These are phyloP conservation scores for Kuraishia hungarica DNA, from an alignment of 805 yeast genomes.

Conservation along the genomic window DNA sequence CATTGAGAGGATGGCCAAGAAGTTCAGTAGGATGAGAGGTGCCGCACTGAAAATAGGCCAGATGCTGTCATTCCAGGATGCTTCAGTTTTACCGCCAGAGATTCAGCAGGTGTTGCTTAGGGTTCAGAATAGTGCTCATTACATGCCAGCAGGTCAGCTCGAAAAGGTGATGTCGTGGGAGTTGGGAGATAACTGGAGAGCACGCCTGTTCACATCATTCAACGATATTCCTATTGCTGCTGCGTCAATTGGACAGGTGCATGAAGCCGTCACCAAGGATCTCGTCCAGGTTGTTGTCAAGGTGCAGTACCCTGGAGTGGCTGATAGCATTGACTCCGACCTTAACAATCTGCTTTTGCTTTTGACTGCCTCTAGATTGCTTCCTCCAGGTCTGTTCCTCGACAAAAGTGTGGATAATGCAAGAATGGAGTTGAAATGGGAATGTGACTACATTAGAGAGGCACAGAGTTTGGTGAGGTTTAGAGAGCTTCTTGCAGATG, in stretches of 20 bases:
- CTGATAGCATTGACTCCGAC: slow-evolving; percentile 87
- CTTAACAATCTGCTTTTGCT: slow-evolving; percentile 76
- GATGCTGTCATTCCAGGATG: slow-evolving; percentile 90
- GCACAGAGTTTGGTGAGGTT: slow-evolving; percentile 69
- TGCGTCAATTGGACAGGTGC: slow-evolving; percentile 97
- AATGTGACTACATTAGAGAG: slow-evolving; percentile 91
- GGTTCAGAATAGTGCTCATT: slow-evolving; percentile 92
- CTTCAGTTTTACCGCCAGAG: slow-evolving; percentile 74
- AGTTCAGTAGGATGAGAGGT: slow-evolving; percentile 94
- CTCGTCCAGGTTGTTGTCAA: slow-evolving; percentile 82
- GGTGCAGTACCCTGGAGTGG: slow-evolving; percentile 97
- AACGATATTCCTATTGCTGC: slow-evolving; percentile 93
- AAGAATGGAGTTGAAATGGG: slow-evolving; percentile 91
- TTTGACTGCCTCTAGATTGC: slow-evolving; percentile 74
- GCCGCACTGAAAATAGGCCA: slow-evolving; percentile 98
- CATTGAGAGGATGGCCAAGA: slow-evolving; percentile 80
- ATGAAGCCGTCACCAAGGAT: slow-evolving; percentile 62
- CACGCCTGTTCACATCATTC: slow-evolving; percentile 56
- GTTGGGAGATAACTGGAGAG: slow-evolving; percentile 75
- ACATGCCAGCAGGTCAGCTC: slow-evolving; percentile 91
- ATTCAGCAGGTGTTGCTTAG: slow-evolving; percentile 71
- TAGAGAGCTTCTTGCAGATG: slow-evolving; percentile 48
- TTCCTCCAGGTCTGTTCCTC: slow-evolving; percentile 87
- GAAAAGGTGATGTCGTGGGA: slow-evolving; percentile 65
- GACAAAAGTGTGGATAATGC: slow-evolving; percentile 93